Conservation (phyloP, 164 flowering plant genomes). For the Tinospora cordifolia region DNA sequence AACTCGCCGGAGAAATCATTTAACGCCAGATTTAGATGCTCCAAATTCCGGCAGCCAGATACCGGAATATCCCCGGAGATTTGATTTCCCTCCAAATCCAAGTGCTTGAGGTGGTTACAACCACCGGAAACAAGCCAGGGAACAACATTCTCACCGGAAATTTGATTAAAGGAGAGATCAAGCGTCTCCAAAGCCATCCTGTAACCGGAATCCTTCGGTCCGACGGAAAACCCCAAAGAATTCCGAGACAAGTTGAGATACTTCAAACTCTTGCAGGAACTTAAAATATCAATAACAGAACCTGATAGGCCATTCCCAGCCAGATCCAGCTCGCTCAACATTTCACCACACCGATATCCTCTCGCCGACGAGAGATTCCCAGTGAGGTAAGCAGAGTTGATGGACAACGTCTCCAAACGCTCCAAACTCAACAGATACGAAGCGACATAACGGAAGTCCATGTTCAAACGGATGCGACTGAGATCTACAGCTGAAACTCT, state of each 20-base stretch:
- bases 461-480: constrained; percentile 17
- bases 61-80: constrained; percentile 36
- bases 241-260: constrained; percentile 59
- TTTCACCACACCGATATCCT: constrained; percentile 31
- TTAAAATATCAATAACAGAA: constrained; percentile 33
- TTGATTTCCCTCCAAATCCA: constrained; percentile 49
- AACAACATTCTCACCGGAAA: constrained; percentile 36
- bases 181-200: constrained; percentile 33
- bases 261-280: constrained; percentile 38
- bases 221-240: constrained; percentile 25
- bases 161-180: constrained; percentile 60
- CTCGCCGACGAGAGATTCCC: constrained; percentile 37
- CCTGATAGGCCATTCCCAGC: constrained; percentile 52
- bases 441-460: constrained; percentile 39
- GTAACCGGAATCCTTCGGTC: constrained; percentile 15
- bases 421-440: constrained; percentile 35
- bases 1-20: constrained; percentile 49
- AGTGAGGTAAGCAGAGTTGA: constrained; percentile 33
- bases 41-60: constrained; percentile 31
- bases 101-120: constrained; percentile 32
- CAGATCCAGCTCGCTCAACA: constrained; percentile 51
- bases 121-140: constrained; percentile 46
- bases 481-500: constrained; percentile 57
- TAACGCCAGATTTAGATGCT: constrained; percentile 47
- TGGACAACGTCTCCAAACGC: constrained; percentile 32